Percentiles rank a stretch among this genome's conserved stretches.
phyloP scores from a whole-genome alignment of 257 asterid species.

The Gentiana straminea region DNA sequence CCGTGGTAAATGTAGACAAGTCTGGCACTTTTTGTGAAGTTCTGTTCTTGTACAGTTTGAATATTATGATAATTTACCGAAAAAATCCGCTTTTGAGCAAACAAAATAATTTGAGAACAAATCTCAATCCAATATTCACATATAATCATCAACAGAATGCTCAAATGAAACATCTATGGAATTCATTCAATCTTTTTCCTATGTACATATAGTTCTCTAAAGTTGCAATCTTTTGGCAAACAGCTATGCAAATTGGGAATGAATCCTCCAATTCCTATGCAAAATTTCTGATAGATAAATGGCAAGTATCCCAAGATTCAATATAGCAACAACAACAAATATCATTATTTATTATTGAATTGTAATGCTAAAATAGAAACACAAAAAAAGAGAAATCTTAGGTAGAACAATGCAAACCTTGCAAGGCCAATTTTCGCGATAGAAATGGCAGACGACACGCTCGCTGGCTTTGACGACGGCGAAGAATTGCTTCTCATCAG shows the following conservation, averaged over 20 bases:
- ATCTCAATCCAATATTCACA: neutral
- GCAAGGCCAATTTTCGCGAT: conserved; percentile 99
- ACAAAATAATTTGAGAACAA: neutral
- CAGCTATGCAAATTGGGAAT: too few species aligned
- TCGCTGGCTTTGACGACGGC: conserved; percentile 85
- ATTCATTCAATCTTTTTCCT: neutral
- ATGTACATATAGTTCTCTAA: too few species aligned
- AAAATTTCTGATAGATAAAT: too few species aligned
- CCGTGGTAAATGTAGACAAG: too few species aligned
- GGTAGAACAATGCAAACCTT: conserved; percentile 35
- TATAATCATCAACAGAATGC: neutral
- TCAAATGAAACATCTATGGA: neutral
- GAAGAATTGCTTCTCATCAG: conserved; percentile 83
- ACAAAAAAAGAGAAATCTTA: neutral
- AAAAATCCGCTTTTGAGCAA: neutral
- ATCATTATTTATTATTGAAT: too few species aligned
- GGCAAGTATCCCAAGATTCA: too few species aligned
- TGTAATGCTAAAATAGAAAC: neutral
- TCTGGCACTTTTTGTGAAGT: too few species aligned
- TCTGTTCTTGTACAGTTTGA: too few species aligned
- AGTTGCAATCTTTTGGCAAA: too few species aligned
- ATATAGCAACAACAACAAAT: too few species aligned
- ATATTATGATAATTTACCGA: too few species aligned
- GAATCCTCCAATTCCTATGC: too few species aligned
- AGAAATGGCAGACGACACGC: conserved; percentile 96